Evolutionary conservation across 2,329 filamentous ascomycete species (phyloP).

Genomic region (Hypocreales sp.): DNA sequence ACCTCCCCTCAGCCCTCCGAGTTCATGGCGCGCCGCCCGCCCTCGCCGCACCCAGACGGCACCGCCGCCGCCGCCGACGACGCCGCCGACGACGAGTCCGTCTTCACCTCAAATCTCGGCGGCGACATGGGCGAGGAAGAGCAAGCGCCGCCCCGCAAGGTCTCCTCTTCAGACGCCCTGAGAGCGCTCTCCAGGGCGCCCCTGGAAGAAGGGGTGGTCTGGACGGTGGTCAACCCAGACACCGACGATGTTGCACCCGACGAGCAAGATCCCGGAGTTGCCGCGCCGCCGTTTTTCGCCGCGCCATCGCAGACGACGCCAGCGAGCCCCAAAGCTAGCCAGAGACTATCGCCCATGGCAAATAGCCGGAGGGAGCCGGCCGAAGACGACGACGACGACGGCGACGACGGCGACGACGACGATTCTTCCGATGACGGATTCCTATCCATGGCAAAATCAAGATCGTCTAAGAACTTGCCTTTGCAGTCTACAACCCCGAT

Average conservation of each 20-base stretch:
- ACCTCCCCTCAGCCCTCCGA: slow-evolving; percentile 31
- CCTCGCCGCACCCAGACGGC: slow-evolving; percentile 10
- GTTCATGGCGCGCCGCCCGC: slow-evolving; percentile 12
- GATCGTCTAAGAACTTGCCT: slow-evolving; percentile 7
- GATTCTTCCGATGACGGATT: slow-evolving; percentile 25
- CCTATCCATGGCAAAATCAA: slow-evolving; percentile 22
- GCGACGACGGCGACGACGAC: slow-evolving; percentile 9
- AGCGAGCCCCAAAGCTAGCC: background rate
- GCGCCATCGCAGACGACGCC: background rate
- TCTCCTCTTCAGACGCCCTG: slow-evolving; percentile 39
- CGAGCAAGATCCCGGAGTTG: background rate
- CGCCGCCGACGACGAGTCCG: slow-evolving; percentile 11
- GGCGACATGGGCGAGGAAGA: slow-evolving; percentile 24
- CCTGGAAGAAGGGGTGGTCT: slow-evolving; percentile 32
- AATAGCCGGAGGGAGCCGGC: background rate
- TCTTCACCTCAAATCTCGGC: slow-evolving; percentile 16
- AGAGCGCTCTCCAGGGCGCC: slow-evolving; percentile 34
- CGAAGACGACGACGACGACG: background rate
- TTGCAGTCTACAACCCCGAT: background rate
- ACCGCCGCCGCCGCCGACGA: slow-evolving; percentile 9
- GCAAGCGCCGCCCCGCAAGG: slow-evolving; percentile 32
- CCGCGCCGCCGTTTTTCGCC: too few species aligned
- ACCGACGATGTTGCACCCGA: slow-evolving; percentile 10
- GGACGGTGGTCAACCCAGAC: slow-evolving; percentile 29
- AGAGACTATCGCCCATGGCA: background rate